Base-by-base conservation (phyloP, 768 basidiomycete genomes). In the Pleurotus citrinopileatus region DNA sequence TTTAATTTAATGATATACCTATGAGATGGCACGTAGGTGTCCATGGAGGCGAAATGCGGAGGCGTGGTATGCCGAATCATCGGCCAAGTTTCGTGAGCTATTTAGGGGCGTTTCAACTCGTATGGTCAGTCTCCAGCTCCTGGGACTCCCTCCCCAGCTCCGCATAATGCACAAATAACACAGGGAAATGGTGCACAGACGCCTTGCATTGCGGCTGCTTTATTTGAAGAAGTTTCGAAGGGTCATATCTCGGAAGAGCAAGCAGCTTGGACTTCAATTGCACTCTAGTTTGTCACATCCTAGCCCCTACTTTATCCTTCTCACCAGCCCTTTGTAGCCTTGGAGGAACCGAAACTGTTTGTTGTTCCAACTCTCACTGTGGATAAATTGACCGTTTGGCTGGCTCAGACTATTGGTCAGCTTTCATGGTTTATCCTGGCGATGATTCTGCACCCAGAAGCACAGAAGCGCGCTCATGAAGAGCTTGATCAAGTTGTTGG, bases 391-490 rank as follows among this genome's bases (percentile, higher is more conserved):
- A 34, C 32, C 29, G 13, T 32, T 32, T 32, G 6, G 29, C 17
- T 40, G 38, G 7, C 2, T 7, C 19, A 40, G 10, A 19, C 38
- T n/a, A 12, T n/a, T 3, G 17, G 38, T n/a, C 38, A 40, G 17
- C 10, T 40, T 9, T 7, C 19, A 12, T 40, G 38, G 38, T 73
- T 78, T 54, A 50, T 77, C 26, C 65, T 74, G 4, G 72, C 70
- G 1, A 74, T 78, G 72, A 60, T 70, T 0, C 61, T 64, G 17
- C 61, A 73, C 56, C 77, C 76, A 1, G 70, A 74, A 2, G 66
- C 66, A 0, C 71, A 72, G 59, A 58, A 53, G 37, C 67, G 65
- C 38, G 73, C 71, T 1, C 73, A 75, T 34, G 61, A 60, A n/a
- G 76, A 76, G 54, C 55, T 78, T n/a, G 74, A 76, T 37, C 40